A percentile compares a stretch with the other conserved stretches of the same genome.
Evolutionary conservation across 768 basidiomycete genomes (phyloP).

Genomic region (Tulasnella sp.): DNA sequence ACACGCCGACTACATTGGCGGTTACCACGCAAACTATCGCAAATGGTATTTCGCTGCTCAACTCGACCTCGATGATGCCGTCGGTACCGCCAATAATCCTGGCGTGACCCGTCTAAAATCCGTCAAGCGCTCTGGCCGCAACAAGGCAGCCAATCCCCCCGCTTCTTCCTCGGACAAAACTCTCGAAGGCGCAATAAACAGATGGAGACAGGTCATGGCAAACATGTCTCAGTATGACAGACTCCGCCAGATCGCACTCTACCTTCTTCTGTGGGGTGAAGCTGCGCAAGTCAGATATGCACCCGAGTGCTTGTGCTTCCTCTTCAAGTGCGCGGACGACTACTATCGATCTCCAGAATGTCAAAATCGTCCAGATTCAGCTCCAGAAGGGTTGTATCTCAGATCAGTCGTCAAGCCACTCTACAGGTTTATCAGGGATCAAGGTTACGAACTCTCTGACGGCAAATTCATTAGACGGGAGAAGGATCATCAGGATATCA

Average conservation of each 20-base stretch:
- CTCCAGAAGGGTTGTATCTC: constrained; percentile 91
- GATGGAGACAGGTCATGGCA: constrained; percentile 97
- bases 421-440: constrained; percentile 93
- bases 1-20: constrained; percentile 98
- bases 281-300: constrained; percentile 94
- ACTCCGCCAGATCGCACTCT: constrained; percentile 89
- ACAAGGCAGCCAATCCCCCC: constrained; percentile 32
- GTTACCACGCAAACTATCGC: constrained; percentile 95
- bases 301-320: constrained; percentile 95
- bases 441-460: constrained; percentile 92
- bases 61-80: constrained; percentile 93
- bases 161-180: constrained; percentile 55
- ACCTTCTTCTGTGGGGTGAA: constrained; percentile 94
- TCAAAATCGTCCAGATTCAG: constrained; percentile 79
- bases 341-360: constrained; percentile 99
- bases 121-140: constrained; percentile 43
- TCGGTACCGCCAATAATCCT: constrained; percentile 84
- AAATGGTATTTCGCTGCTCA: constrained; percentile 99
- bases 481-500: constrained; percentile 83
- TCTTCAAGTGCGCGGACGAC: constrained; percentile 99
- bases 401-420: constrained; percentile 82
- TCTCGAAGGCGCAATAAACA: constrained; percentile 70
- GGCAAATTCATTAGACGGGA: constrained; percentile 90
- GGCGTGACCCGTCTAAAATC: constrained; percentile 76
- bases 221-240: constrained; percentile 98